These are phyloP conservation scores for Amoeboaphelidium protococcarum DNA, from an alignment of 371 early-diverging fungal species.

Conservation along the genomic window DNA sequence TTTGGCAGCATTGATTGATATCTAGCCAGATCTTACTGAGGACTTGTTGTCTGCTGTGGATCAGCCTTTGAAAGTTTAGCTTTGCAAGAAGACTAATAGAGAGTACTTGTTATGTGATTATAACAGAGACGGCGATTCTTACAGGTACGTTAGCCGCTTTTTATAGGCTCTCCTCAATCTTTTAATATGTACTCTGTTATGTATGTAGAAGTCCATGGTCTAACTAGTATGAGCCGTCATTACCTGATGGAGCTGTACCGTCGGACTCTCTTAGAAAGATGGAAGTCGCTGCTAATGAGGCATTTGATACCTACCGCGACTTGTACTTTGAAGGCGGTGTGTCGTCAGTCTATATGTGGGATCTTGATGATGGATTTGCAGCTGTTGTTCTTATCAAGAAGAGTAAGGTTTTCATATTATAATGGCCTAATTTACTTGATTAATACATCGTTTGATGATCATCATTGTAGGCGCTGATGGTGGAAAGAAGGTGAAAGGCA, in stretches of 20 bases:
- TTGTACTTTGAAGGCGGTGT: conserved; percentile 88
- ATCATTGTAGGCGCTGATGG: conserved; percentile 23
- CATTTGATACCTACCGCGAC: conserved; percentile 82
- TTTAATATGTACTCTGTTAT: background rate
- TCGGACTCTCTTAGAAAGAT: conserved; percentile 52
- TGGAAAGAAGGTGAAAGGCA: conserved; percentile 40
- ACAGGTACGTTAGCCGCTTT: conserved; percentile 35
- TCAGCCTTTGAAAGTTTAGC: conserved; percentile 62
- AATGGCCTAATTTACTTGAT: no score
- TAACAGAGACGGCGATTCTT: conserved; percentile 83
- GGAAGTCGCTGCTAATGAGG: conserved; percentile 75
- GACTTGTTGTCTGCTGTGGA: conserved; percentile 75
- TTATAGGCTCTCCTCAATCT: no score
- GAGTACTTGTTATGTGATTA: conserved; percentile 80
- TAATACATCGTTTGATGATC: no score
- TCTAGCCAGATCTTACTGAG: conserved; percentile 60
- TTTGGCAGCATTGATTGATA: conserved; percentile 44
- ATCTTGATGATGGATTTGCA: conserved; percentile 73
- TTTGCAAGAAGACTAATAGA: conserved; percentile 37
- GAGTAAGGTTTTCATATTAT: conserved; percentile 23
- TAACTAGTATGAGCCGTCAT: conserved; percentile 68
- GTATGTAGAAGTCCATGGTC: conserved; percentile 71
- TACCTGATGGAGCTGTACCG: conserved; percentile 50
- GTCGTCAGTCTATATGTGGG: conserved; percentile 86
- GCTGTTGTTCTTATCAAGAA: conserved; percentile 83